Conservation (phyloP, 768 basidiomycete species). For the Leccinum pellstonianum region DNA sequence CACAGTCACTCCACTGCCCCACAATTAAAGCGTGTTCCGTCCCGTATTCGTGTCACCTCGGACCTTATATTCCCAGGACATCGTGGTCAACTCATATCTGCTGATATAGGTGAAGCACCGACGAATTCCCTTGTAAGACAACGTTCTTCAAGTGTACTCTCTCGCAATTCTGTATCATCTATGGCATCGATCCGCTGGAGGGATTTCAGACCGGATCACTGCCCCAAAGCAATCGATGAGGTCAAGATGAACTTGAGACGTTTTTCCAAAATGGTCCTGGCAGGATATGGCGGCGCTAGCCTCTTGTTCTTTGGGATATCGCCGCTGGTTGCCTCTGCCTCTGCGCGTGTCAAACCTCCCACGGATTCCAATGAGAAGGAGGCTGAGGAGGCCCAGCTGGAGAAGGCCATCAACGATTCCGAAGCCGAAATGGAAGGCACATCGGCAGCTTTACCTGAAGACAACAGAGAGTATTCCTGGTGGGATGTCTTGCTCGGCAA, state of each 20-base stretch:
- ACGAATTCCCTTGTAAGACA: conserved; percentile 29
- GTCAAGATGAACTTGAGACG: conserved; percentile 72
- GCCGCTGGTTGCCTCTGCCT: conserved; percentile 28
- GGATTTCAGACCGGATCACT: conserved; percentile 24
- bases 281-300: conserved; percentile 81
- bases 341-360: conserved; percentile 23
- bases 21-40: conserved; percentile 36
- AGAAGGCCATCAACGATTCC: conserved; percentile 66
- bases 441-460: conserved; percentile 33
- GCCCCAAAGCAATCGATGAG: conserved; percentile 40
- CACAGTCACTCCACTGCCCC: conserved; percentile 42
- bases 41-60: conserved; percentile 70
- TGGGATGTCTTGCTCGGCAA: conserved; percentile 80
- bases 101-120: conserved; percentile 72
- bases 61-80: conserved; percentile 67
- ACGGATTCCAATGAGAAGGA: conserved; percentile 41
- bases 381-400: conserved; percentile 60
- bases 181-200: conserved; percentile 26
- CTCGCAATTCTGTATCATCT: conserved; percentile 28
- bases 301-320: conserved; percentile 78
- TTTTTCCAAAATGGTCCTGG: conserved; percentile 79
- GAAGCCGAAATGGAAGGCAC: conserved; percentile 57
- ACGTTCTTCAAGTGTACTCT: conserved; percentile 30
- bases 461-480: conserved; percentile 60
- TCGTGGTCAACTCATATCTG: conserved; percentile 73